Conservation (phyloP, 2,329 filamentous ascomycete species). For the Apiospora kogelbergensis region DNA sequence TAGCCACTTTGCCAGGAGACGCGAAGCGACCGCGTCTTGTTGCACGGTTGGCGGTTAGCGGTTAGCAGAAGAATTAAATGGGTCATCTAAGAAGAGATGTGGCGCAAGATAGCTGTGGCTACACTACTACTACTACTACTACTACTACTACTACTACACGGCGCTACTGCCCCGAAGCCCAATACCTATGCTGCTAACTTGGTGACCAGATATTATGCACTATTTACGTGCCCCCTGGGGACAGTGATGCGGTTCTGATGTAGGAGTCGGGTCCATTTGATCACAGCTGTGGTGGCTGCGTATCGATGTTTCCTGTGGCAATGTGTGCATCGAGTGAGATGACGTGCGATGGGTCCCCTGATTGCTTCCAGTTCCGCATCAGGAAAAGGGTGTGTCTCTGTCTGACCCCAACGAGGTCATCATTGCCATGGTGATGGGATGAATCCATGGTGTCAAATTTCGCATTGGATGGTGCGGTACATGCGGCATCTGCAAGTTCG, state of each 20-base stretch:
- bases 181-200: no score
- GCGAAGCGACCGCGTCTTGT: conserved; percentile 1
- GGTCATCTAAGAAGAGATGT: background rate
- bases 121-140: no score
- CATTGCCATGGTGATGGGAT: conserved; percentile 3
- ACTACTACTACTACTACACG: no score
- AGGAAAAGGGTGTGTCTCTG: background rate
- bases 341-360: background rate
- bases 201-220: background rate
- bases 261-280: background rate
- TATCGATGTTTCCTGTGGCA: background rate
- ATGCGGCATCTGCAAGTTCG: background rate
- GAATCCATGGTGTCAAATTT: conserved; percentile 2
- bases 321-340: background rate
- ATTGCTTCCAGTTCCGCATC: background rate
- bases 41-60: background rate
- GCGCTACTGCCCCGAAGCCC: no score
- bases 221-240: background rate
- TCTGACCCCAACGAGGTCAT: background rate
- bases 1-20: conserved; percentile 3
- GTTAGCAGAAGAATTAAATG: background rate
- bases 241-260: background rate
- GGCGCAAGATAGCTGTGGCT: background rate
- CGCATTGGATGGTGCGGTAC: background rate
- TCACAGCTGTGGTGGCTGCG: background rate